Evolutionary conservation across 352 stramenopile genomes (phyloP), one percentile per base, ranked within the genome.

Genomic region (Phytopythium ostracodes): DNA sequence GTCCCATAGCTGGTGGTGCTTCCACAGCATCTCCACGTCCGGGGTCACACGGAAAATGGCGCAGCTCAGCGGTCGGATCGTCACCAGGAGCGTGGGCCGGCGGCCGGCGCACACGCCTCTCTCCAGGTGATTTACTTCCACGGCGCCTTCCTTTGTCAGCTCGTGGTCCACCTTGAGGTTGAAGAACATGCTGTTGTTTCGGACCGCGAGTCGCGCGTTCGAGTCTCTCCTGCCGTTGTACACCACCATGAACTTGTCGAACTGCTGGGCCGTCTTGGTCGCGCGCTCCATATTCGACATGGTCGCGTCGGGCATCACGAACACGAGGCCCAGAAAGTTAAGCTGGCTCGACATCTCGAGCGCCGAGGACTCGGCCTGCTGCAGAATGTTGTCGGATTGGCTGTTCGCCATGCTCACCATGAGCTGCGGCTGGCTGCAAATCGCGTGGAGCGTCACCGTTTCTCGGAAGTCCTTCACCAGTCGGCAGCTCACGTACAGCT

Each of bases 161-260:
- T 59, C 59, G 56, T 81, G 65, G 50, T 90, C 81, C 38, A 92
- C 76, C n/a, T 54, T 64, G 3, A 92, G 67, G 25, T 67, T 80
- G 68, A 96, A 96, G 64, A 96, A 96, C 71, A 96, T 81, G 44
- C 79, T 93, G 68, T 96, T 84, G 47, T 94, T 96, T 14, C 87
- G 71, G 36, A 96, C 62, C 0, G 87, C 87, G 20, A 96, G 67
- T n/a, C 80, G 73, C 15, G 83, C 84, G 44, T 84, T 84, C 25
- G 66, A 65, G 46, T 92, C 80, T 20, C 56, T 79, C n/a, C 74
- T 77, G 7, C 82, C 88, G 56, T 96, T 96, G 36, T 75, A 80
- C 10, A 96, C 78, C 8, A 96, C 72, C 43, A 96, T 63, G 60
- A 78, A 96, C 27, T 89, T 88, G n/a, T 84, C 71, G 8, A 67